Evolutionary conservation across 1,139 yeast species (phyloP).

Genomic region (Hemisphaericaspora xylanilytica): DNA sequence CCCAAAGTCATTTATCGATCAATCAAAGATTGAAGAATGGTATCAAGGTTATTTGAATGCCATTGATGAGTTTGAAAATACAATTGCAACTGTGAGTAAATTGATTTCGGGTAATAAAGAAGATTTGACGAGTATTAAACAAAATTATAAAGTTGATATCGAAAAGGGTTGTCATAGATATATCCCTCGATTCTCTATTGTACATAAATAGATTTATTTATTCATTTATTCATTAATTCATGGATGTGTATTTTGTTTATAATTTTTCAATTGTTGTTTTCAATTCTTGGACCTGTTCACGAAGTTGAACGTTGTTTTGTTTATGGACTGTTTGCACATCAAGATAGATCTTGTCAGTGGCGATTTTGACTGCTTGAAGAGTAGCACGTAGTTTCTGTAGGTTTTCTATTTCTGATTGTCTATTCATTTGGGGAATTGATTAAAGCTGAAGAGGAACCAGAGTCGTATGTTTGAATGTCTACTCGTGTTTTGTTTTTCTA

Average conservation of each 20-base stretch:
- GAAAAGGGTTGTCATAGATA: constrained; percentile 35
- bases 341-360: constrained; percentile 25
- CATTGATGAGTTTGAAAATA: constrained; percentile 7
- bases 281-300: constrained; percentile 9
- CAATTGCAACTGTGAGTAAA: constrained; percentile 20
- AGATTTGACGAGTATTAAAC: constrained; percentile 14
- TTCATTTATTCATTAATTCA: too few relatives aligned
- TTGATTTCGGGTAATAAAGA: constrained; percentile 25
- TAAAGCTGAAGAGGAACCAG: too few relatives aligned
- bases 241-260: too few relatives aligned
- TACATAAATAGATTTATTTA: constrained; percentile 5
- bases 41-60: constrained; percentile 8
- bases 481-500: too few relatives aligned
- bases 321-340: constrained; percentile 23
- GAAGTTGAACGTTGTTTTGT: constrained; percentile 11
- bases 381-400: constrained; percentile 30
- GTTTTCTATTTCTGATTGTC: constrained; percentile 17
- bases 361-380: constrained; percentile 27
- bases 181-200: constrained; percentile 35
- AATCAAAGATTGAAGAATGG: constrained; percentile 9
- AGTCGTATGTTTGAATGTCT: too few relatives aligned
- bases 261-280: constrained; percentile 1
- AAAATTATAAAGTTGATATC: constrained; percentile 17
- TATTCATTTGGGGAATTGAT: not conserved
- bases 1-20: constrained; percentile 20